Percentiles rank a stretch among this genome's conserved stretches.
Conservation (phyloP, 495 filamentous ascomycete genomes). For the Hypoxylon lienhwacheense region DNA sequence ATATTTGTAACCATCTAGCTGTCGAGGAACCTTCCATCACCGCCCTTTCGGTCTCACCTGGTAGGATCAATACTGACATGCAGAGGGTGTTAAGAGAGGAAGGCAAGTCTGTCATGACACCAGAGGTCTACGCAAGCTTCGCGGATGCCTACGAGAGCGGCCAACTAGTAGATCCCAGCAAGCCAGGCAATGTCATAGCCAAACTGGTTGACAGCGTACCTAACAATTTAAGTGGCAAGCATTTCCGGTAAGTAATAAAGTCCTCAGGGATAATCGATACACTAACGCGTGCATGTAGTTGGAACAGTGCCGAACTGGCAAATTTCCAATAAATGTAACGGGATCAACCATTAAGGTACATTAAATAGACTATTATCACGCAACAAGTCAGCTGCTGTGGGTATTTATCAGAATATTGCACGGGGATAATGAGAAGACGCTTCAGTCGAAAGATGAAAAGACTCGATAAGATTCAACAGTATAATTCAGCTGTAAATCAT, state of each 20-base stretch:
- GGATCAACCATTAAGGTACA: constrained; percentile 6
- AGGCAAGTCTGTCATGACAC: constrained; percentile 65
- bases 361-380: constrained; percentile 8
- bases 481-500: constrained; percentile 61
- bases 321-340: constrained; percentile 57
- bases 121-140: constrained; percentile 69
- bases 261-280: constrained; percentile 1
- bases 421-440: constrained; percentile 31
- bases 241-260: constrained; percentile 59
- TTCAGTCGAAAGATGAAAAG: constrained; percentile 99
- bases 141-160: constrained; percentile 64
- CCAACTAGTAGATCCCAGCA: constrained; percentile 74
- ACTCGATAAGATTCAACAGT: constrained; percentile 74
- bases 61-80: constrained; percentile 93
- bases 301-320: constrained; percentile 67
- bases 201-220: constrained; percentile 62
- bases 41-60: constrained; percentile 72
- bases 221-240: constrained; percentile 70
- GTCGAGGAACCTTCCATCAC: constrained; percentile 79
- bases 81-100: constrained; percentile 77
- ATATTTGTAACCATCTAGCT: constrained; percentile 70
- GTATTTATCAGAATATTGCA: background rate
- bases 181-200: constrained; percentile 85
- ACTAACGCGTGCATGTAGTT: constrained; percentile 60
- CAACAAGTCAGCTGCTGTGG: constrained; percentile 13